phyloP scores from a whole-genome alignment of 2,329 filamentous ascomycete genomes.

The Cytospora leucostoma region DNA sequence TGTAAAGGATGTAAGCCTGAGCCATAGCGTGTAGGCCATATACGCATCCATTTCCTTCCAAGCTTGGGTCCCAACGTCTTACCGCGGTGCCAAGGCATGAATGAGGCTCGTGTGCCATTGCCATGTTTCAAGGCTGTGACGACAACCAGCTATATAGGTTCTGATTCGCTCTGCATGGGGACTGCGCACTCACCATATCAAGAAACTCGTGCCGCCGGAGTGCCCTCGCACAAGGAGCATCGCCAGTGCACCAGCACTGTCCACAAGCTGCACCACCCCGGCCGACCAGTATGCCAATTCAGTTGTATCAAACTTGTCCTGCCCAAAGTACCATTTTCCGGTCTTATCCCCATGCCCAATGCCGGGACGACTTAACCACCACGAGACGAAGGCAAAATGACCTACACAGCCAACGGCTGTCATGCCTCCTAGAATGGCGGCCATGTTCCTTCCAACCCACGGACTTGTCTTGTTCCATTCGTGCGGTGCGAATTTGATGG shows the following conservation, averaged over 20 bases:
- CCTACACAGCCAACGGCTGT: conserved; percentile 41
- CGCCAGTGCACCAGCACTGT: conserved; percentile 43
- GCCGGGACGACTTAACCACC: conserved; percentile 49
- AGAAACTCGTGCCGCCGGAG: conserved; percentile 50
- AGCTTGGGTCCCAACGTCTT: no score
- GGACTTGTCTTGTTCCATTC: conserved; percentile 45
- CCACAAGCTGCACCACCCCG: conserved; percentile 45
- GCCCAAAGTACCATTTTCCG: conserved; percentile 47
- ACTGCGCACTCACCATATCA: conserved; percentile 47
- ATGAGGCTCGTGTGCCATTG: no score
- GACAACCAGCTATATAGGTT: neutral
- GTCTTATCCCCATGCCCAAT: conserved; percentile 45
- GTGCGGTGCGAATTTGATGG: conserved; percentile 45
- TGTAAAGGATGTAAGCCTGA: no score
- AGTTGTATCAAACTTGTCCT: conserved; percentile 47
- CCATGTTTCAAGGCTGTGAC: neutral
- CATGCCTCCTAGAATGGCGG: conserved; percentile 39
- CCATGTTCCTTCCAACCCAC: conserved; percentile 45
- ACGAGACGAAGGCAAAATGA: conserved; percentile 47
- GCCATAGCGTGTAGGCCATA: no score
- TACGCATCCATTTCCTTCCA: no score
- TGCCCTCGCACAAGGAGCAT: conserved; percentile 50
- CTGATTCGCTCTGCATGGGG: neutral
- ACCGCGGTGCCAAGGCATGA: no score
- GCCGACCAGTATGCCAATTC: conserved; percentile 54